Conservation (phyloP, 208 protist genomes). For the Crithidia bombi region DNA sequence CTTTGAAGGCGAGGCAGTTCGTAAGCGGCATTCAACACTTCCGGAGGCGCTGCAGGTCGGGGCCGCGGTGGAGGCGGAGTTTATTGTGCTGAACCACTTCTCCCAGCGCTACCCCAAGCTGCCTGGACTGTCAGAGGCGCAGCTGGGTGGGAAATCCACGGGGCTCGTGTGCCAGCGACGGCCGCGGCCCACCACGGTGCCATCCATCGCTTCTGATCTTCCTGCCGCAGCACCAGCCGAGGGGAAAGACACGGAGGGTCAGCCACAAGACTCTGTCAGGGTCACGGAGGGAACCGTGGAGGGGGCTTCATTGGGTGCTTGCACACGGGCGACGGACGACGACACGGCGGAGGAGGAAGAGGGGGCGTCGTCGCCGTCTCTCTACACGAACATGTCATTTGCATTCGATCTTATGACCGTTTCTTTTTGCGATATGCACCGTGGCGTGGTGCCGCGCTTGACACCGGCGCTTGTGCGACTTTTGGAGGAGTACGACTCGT, state of each 20-base stretch:
- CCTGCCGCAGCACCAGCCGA: neutral
- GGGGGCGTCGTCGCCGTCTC: neutral
- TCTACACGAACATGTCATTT: constrained; percentile 65
- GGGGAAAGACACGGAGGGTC: no score
- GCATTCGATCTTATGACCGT: constrained; percentile 91
- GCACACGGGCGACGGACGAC: no score
- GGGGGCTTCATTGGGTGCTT: no score
- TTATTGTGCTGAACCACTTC: constrained; percentile 91
- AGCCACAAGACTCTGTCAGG: no score
- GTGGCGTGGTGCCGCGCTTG: constrained; percentile 34
- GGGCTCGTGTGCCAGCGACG: constrained; percentile 24
- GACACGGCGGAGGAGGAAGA: no score
- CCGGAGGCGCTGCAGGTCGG: constrained; percentile 82
- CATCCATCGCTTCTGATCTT: neutral
- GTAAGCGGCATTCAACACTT: constrained; percentile 90
- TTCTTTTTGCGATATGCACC: constrained; percentile 53
- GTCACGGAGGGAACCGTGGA: no score
- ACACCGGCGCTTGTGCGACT: constrained; percentile 69
- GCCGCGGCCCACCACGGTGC: neutral
- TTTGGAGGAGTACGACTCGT: constrained; percentile 89
- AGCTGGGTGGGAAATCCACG: constrained; percentile 41
- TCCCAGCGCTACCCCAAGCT: constrained; percentile 92
- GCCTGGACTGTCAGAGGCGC: constrained; percentile 59
- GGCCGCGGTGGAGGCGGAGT: constrained; percentile 38
- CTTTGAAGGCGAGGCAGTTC: constrained; percentile 77